Base-by-base conservation (phyloP, 2,329 filamentous ascomycete species). In the Alternaria angustiovoidea region DNA sequence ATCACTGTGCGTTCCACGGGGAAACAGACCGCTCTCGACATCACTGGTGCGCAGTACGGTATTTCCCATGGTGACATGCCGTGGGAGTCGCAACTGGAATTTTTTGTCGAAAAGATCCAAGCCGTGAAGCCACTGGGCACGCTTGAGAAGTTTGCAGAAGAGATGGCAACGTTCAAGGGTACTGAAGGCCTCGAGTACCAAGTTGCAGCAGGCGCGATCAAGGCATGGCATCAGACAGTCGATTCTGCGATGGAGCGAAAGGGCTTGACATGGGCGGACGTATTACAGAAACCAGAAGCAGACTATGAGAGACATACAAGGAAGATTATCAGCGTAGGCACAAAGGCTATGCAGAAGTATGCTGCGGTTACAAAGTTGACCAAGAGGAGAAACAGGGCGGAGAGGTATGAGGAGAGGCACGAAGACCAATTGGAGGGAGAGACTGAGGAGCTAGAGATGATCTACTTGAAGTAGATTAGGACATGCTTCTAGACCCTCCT, bases 391-490 rank as follows among this genome's bases (percentile, higher is more conserved):
- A 20, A 12, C 11, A 59, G 49, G 38, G 54, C 54, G 11, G 59
- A 62, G 41, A 34, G 54, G 34, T 62, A 54, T 38, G 59, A 62
- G 16, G 39, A 41, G 30, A 54, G 59, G 20, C 54, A 62, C 28
- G 16, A 34, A 39, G 51, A 62, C 4, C 28, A 43, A 18, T 12
- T 47, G 11, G 49, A 39, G 20, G 46, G n/a, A 32, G 54, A 47
- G 20, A 7, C 16, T 28, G n/a, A 39, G 28, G 42, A 38, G 43
- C 28, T 61, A 47, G 52, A 36, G 11, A n/a, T 36, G 26, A 20
- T 26, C 7, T 34, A 30, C 38, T 30, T 41, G 24, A 9, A 53
- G 18, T 41, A 41, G 12, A 11, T 16, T 16, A 36, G 12, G 32
- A 12, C 14, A 36, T 16, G 32, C 11, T 36, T 16, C 1, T 8